Evolutionary conservation across 2,329 filamentous ascomycete genomes (phyloP).

Genomic region (Endocalyx cinctus): DNA sequence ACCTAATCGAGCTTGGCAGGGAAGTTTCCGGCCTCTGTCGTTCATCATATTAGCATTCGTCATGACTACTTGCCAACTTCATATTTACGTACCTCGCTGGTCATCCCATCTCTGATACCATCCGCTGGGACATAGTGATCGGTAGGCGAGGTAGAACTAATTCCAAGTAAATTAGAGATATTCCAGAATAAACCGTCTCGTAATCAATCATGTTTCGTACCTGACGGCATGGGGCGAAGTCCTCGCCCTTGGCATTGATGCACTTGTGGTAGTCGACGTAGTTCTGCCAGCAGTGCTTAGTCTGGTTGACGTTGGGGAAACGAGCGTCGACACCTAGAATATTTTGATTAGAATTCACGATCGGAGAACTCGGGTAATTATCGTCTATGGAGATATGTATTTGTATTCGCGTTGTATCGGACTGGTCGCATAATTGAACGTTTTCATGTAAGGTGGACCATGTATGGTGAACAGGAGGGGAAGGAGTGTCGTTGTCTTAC

Average conservation of each 20-base stretch:
- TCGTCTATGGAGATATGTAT: too few relatives aligned
- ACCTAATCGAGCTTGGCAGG: conserved; percentile 63
- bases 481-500: conserved; percentile 15
- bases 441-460: background rate
- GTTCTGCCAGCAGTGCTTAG: conserved; percentile 99
- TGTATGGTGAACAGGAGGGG: background rate
- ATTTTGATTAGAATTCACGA: conserved; percentile 17
- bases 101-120: conserved; percentile 97
- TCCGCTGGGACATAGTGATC: conserved; percentile 91
- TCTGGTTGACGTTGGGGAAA: conserved; percentile 97
- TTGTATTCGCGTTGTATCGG: conserved; percentile 1
- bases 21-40: conserved; percentile 62
- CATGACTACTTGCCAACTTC: conserved; percentile 9
- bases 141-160: conserved; percentile 95
- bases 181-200: background rate
- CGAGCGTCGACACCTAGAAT: conserved; percentile 92
- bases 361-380: too few relatives aligned
- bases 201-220: conserved; percentile 44
- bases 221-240: conserved; percentile 95
- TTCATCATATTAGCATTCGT: conserved; percentile 20
- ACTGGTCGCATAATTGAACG: too few relatives aligned
- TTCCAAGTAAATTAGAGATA: conserved; percentile 15
- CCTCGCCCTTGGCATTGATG: conserved; percentile 96
- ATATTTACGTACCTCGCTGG: conserved; percentile 72
- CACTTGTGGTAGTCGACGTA: conserved; percentile 99